phyloP scores from a whole-genome alignment of 2,329 filamentous ascomycete genomes.

The Boeremia lycopersici region DNA sequence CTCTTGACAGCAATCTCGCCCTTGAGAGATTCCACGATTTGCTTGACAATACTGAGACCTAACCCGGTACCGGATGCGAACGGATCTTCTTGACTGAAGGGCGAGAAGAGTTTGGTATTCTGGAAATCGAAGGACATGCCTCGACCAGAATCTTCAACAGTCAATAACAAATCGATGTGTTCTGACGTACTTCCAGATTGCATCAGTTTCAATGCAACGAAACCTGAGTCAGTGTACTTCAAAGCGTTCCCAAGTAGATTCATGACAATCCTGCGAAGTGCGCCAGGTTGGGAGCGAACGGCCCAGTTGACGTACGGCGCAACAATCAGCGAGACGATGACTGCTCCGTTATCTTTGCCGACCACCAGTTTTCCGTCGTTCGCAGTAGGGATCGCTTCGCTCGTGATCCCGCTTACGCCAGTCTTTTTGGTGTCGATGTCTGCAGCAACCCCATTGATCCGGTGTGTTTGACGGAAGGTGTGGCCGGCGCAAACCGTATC shows the following conservation, averaged over 20 bases:
- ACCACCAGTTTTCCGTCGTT: constrained; percentile 10
- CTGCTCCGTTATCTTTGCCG: constrained; percentile 29
- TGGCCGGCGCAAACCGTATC: constrained; percentile 62
- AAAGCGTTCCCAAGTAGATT: constrained; percentile 45
- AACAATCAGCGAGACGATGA: constrained; percentile 39
- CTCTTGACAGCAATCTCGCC: constrained; percentile 43
- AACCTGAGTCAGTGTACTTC: constrained; percentile 45
- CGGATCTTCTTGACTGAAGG: constrained; percentile 46
- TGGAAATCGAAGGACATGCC: constrained; percentile 46
- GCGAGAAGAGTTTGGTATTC: constrained; percentile 37
- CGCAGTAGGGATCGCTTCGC: constrained; percentile 12
- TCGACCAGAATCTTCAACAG: constrained; percentile 42
- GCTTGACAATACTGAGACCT: constrained; percentile 45
- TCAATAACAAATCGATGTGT: constrained; percentile 41
- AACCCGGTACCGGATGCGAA: constrained; percentile 43
- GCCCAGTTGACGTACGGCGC: constrained; percentile 37
- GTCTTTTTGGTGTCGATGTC: constrained; percentile 12
- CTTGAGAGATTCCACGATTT: constrained; percentile 41
- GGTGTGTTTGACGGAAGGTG: constrained; percentile 44
- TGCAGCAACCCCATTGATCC: constrained; percentile 28
- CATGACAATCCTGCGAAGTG: constrained; percentile 42
- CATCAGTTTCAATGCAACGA: constrained; percentile 33
- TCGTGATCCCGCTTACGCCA: constrained; percentile 21
- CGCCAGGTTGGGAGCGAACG: constrained; percentile 41
- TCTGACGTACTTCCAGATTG: constrained; percentile 21